Base-by-base conservation (phyloP, 805 yeast genomes). In the Starmerella asiatica region DNA sequence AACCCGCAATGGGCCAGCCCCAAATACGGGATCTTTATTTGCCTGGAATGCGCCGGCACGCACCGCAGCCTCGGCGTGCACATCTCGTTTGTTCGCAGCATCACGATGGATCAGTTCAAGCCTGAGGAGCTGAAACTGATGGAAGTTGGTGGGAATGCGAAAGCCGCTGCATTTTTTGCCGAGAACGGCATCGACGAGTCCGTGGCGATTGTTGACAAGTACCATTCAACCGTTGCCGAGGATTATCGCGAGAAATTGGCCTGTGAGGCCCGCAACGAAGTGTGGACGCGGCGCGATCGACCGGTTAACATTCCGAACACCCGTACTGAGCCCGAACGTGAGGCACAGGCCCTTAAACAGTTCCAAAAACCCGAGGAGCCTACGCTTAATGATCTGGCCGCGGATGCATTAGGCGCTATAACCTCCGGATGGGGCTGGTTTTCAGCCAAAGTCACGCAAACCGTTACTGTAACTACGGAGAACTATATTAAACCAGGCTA, bases 1-100 rank as follows among this genome's bases (percentile, higher is more conserved):
- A 88, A 86, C 58, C 98, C 98, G 8, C 98, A 91, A 60, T 91
- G 98, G 98, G 96, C 97, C 2, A 84, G 95, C 12, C 97, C 97
- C 28, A 91, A 91, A 61, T 85, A 88, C 62, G 98, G 98, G 44
- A 81, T 91, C 45, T 91, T 86, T 62, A 88, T 91, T 56, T 91
- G 98, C 61, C 70, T 91, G 30, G 99, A 91, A 58, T 91, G 98
- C 66, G 98, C 98, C 16, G 99, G 99, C 34, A 68, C 79, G 41
- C 99, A 91, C 60, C 60, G 69, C 60, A 93, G 97, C 11, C 67
- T 91, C 35, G 98, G 98, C 29, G 98, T 91, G 32, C 98, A 91
- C 59, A 76, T 91, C 42, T 86, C 96, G 31, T 91, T 91, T 65
- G 97, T 91, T 28, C 71, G 98, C 57, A 80, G 94, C 21, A 86